Percentiles rank a stretch among this genome's conserved stretches.
These are phyloP conservation scores for Cladorrhinum samala DNA, from an alignment of 495 filamentous ascomycete genomes.

Conservation along the genomic window DNA sequence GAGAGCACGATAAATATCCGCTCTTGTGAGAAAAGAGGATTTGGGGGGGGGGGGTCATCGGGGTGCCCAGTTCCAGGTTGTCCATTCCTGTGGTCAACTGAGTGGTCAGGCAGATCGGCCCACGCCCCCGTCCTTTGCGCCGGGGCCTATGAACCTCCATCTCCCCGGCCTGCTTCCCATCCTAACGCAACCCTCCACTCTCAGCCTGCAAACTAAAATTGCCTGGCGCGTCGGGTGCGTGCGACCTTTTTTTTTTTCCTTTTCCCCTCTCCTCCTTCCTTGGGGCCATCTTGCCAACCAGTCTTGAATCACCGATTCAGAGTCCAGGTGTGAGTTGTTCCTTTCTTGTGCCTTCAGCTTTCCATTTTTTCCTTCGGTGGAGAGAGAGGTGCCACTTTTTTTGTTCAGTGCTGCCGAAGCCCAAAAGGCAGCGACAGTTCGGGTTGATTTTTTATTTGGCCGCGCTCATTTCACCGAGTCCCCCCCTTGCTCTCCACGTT, in stretches of 20 bases:
- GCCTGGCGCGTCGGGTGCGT: constrained; percentile 22
- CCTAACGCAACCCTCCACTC: constrained; percentile 29
- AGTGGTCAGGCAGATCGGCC: constrained; percentile 29
- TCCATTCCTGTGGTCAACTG: background rate
- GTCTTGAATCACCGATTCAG: constrained; percentile 14
- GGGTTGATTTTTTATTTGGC: no score
- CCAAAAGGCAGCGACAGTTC: no score
- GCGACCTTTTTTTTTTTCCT: constrained; percentile 18
- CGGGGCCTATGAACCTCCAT: constrained; percentile 26
- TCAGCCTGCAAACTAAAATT: constrained; percentile 24
- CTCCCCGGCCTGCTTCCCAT: constrained; percentile 28
- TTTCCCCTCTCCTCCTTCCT: constrained; percentile 10
- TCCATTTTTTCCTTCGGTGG: background rate
- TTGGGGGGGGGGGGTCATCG: no score
- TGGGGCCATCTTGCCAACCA: constrained; percentile 17
- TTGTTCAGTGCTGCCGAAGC: background rate
- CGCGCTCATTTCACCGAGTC: background rate
- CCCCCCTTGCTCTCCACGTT: background rate
- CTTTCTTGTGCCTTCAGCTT: constrained; percentile 15
- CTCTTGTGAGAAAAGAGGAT: no score
- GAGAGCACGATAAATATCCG: no score
- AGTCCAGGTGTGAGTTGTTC: constrained; percentile 8
- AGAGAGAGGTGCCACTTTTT: background rate
- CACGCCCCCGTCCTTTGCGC: constrained; percentile 28
- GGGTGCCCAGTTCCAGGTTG: no score